Evolutionary conservation across 2,329 filamentous ascomycete genomes (phyloP).

Genomic region (Aspergillus ustus): DNA sequence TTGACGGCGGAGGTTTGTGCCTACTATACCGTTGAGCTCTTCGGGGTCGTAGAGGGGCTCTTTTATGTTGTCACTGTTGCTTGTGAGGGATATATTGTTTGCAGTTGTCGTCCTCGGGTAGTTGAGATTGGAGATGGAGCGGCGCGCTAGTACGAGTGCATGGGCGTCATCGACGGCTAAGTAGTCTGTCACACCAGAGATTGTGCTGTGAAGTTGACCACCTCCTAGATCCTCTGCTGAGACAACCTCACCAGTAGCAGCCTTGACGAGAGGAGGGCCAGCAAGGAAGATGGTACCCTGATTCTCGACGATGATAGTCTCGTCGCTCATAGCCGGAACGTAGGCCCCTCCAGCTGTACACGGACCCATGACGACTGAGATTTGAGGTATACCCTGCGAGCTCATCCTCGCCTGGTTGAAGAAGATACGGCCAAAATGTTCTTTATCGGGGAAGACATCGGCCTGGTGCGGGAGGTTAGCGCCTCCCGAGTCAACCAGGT

Average conservation of each 20-base stretch:
- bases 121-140: slow-evolving; percentile 87
- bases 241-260: slow-evolving; percentile 91
- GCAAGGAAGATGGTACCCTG: slow-evolving; percentile 98
- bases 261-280: slow-evolving; percentile 91
- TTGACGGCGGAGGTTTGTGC: slow-evolving; percentile 84
- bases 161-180: slow-evolving; percentile 93
- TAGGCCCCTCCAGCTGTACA: slow-evolving; percentile 97
- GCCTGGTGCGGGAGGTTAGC: slow-evolving; percentile 94
- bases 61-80: slow-evolving; percentile 51
- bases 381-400: slow-evolving; percentile 83
- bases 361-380: slow-evolving; percentile 94
- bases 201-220: slow-evolving; percentile 83
- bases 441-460: slow-evolving; percentile 91
- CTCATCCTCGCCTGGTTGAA: slow-evolving; percentile 98
- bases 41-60: slow-evolving; percentile 80
- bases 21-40: slow-evolving; percentile 86
- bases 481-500: slow-evolving; percentile 93
- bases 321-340: slow-evolving; percentile 95
- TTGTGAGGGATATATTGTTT: slow-evolving; percentile 26
- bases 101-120: slow-evolving; percentile 64
- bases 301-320: slow-evolving; percentile 93
- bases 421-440: slow-evolving; percentile 97
- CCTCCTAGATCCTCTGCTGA: slow-evolving; percentile 90
- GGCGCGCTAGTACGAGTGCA: slow-evolving; percentile 80
- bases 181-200: slow-evolving; percentile 94